phyloP scores from a whole-genome alignment of 441 rosid species.

The Viola pubescens region DNA sequence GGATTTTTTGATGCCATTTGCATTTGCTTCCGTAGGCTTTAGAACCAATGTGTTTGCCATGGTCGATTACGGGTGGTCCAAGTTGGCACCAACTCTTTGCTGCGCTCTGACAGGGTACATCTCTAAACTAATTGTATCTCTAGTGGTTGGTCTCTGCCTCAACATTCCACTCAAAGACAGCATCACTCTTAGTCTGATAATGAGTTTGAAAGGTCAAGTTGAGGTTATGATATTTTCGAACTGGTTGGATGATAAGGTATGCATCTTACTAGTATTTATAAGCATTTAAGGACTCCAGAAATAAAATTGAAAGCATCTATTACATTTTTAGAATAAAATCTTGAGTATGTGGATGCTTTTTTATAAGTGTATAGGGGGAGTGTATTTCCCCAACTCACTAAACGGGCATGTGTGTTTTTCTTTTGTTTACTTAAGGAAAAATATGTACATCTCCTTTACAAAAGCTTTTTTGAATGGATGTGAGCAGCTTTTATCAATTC shows the following conservation, averaged over 20 bases:
- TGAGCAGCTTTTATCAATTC: conserved; percentile 30
- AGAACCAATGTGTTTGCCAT: conserved; percentile 34
- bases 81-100: conserved; percentile 34
- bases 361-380: too few relatives aligned
- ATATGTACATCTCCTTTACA: neutral
- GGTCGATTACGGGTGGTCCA: conserved; percentile 31
- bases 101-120: conserved; percentile 29
- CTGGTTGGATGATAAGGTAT: conserved; percentile 58
- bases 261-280: neutral
- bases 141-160: conserved; percentile 25
- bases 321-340: too few relatives aligned
- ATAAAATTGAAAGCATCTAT: too few relatives aligned
- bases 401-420: too few relatives aligned
- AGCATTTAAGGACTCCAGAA: too few relatives aligned
- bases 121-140: conserved; percentile 27
- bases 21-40: conserved; percentile 45
- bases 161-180: conserved; percentile 44
- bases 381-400: too few relatives aligned
- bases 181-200: conserved; percentile 46
- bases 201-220: conserved; percentile 62
- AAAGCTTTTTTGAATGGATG: neutral
- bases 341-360: too few relatives aligned
- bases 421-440: too few relatives aligned
- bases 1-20: conserved; percentile 53
- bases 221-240: conserved; percentile 45